phyloP scores from a whole-genome alignment of 306 rosid species.

The Prunus mira region DNA sequence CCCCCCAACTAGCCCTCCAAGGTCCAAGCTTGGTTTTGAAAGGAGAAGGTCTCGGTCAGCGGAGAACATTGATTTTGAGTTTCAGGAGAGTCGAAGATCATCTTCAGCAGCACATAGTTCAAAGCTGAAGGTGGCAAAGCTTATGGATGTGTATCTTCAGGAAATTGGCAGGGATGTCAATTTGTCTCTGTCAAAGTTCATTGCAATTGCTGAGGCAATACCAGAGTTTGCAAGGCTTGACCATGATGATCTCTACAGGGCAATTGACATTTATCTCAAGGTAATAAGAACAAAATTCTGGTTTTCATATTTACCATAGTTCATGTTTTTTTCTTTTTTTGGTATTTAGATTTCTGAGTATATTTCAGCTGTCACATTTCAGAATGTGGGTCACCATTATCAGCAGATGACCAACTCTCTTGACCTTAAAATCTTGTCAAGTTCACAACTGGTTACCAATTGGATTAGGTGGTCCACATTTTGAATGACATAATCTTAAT shows the following conservation, averaged over 20 bases:
- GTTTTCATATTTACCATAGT: constrained; percentile 21
- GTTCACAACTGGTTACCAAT: constrained; percentile 41
- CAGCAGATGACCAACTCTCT: constrained; percentile 81
- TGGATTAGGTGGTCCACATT: constrained; percentile 41
- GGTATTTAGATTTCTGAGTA: constrained; percentile 8
- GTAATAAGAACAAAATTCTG: constrained; percentile 33
- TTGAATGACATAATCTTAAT: neutral
- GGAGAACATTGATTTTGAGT: constrained; percentile 80
- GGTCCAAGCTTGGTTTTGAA: constrained; percentile 59
- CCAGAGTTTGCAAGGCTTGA: constrained; percentile 93
- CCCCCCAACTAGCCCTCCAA: constrained; percentile 86
- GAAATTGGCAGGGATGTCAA: constrained; percentile 77
- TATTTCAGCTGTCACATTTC: constrained; percentile 43
- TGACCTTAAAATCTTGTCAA: constrained; percentile 84
- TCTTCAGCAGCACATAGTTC: constrained; percentile 96
- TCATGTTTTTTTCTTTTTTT: constrained; percentile 6
- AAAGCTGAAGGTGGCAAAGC: constrained; percentile 81
- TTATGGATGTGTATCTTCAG: constrained; percentile 86
- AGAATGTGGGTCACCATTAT: constrained; percentile 53
- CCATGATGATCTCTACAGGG: constrained; percentile 94
- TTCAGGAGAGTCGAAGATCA: constrained; percentile 90
- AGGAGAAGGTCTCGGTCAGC: constrained; percentile 94
- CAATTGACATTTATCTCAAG: constrained; percentile 91
- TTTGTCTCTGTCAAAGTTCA: constrained; percentile 68
- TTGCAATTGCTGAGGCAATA: constrained; percentile 70